Evolutionary conservation across 2,329 filamentous ascomycete species (phyloP).

Genomic region (Colletotrichum sp.): DNA sequence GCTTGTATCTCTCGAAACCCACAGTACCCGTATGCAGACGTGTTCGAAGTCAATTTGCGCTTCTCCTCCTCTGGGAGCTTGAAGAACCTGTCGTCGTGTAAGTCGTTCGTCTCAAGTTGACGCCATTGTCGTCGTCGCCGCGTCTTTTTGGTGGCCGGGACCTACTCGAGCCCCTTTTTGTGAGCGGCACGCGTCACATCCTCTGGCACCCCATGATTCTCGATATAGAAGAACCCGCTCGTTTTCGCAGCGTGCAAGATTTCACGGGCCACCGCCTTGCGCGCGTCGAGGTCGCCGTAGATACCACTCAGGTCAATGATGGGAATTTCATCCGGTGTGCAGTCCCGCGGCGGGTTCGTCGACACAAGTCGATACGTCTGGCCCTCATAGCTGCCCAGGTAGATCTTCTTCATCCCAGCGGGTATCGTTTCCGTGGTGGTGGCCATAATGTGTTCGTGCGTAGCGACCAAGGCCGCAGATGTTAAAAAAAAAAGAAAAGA

Average conservation of each 20-base stretch:
- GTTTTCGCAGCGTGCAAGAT: conserved; percentile 44
- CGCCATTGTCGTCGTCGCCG: background rate
- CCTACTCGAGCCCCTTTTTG: conserved; percentile 26
- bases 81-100: conserved; percentile 29
- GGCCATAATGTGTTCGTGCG: background rate
- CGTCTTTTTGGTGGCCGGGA: background rate
- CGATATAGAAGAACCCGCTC: conserved; percentile 53
- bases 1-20: conserved; percentile 16
- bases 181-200: conserved; percentile 28
- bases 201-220: conserved; percentile 45
- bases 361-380: conserved; percentile 11
- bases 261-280: conserved; percentile 39
- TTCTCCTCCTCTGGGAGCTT: conserved; percentile 32
- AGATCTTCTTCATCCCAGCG: background rate
- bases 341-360: conserved; percentile 37
- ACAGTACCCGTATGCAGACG: conserved; percentile 21
- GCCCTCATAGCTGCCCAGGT: conserved; percentile 9
- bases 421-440: background rate
- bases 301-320: conserved; percentile 46
- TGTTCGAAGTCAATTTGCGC: conserved; percentile 25
- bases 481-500: background rate
- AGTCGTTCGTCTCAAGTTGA: background rate
- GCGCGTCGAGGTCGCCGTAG: conserved; percentile 36
- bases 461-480: background rate
- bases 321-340: conserved; percentile 47